Conservation (phyloP, 768 basidiomycete genomes). For the Tricholoma furcatifolium region DNA sequence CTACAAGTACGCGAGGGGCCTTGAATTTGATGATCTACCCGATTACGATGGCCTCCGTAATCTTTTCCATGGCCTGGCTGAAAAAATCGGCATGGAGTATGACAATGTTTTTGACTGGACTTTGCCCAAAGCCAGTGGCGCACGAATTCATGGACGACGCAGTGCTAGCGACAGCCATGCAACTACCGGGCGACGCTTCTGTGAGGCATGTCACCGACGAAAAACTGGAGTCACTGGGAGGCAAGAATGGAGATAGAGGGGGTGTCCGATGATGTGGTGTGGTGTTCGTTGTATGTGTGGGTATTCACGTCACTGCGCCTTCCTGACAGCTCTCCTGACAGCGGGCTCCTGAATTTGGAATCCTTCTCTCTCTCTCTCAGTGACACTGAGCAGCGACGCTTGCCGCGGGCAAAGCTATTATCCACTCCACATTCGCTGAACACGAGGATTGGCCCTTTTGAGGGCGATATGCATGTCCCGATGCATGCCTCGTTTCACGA, state of each 20-base stretch:
- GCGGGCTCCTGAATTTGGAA: neutral
- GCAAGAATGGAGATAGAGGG: slow-evolving; percentile 18
- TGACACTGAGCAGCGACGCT: no score
- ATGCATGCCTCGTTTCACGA: neutral
- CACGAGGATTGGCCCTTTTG: neutral
- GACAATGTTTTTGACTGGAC: slow-evolving; percentile 51
- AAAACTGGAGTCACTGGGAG: slow-evolving; percentile 13
- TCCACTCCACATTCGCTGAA: no score
- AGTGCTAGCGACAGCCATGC: slow-evolving; percentile 19
- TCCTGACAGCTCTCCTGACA: neutral
- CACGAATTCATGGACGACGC: slow-evolving; percentile 16
- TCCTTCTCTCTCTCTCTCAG: no score
- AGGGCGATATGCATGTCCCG: neutral
- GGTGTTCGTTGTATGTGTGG: slow-evolving; percentile 5
- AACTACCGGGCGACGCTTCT: slow-evolving; percentile 27
- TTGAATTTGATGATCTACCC: slow-evolving; percentile 86
- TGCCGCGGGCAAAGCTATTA: no score
- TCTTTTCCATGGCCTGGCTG: slow-evolving; percentile 63
- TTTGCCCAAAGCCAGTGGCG: slow-evolving; percentile 19
- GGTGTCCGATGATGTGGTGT: neutral
- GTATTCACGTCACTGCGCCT: neutral
- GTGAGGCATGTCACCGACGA: slow-evolving; percentile 40
- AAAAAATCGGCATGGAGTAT: slow-evolving; percentile 52
- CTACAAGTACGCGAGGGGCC: slow-evolving; percentile 75
- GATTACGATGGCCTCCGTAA: slow-evolving; percentile 83